Evolutionary conservation across 176 grass and related monocot genomes (phyloP), one percentile per base, ranked within the genome.

Genomic region (Stipa capillata): DNA sequence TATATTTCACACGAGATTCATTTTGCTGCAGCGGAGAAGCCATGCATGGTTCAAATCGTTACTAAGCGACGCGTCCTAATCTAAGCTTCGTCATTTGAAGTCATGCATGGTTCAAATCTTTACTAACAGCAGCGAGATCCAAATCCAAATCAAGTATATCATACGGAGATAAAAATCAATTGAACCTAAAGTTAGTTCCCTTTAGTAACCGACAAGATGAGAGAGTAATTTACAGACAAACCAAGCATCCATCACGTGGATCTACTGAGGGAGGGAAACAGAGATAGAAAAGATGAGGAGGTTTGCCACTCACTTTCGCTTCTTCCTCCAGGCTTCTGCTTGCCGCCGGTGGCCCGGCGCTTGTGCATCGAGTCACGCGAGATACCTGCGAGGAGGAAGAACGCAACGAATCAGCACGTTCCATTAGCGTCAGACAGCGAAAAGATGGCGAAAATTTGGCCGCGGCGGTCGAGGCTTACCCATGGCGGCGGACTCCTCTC

Each of bases 311-410:
- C 49, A 85, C 92, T 94, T 94, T 90, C 92, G 77, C 89, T 94
- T 94, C 89, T 94, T 94, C 77, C 92, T 78, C 92, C 92, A 94
- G 0, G 92, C 89, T 91, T 94, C 41, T 94, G 90, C 84, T 94
- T 94, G 18, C 92, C 92, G 50, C 92, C 92, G 2, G 92, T 94
- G 44, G 76, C 89, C 15, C 92, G 87, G 72, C 92, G 90, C 86
- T 94, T 94, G 69, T 94, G 92, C n/a, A n/a, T n/a, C n/a, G n/a
- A n/a, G n/a, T n/a, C n/a, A n/a, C n/a, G n/a, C n/a, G n/a, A n/a
- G n/a, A 72, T 72, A 72, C 68, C 68, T 72, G 44, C 44, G 28
- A 28, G 23, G 4, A 12, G n/a, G n/a, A n/a, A n/a, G n/a, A n/a
- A 3, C 68, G 27, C 16, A 49, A 2, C 68, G 43, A 32, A 33